Evolutionary conservation across 345 rosid species (phyloP).

Genomic region (Gossypium australe): DNA sequence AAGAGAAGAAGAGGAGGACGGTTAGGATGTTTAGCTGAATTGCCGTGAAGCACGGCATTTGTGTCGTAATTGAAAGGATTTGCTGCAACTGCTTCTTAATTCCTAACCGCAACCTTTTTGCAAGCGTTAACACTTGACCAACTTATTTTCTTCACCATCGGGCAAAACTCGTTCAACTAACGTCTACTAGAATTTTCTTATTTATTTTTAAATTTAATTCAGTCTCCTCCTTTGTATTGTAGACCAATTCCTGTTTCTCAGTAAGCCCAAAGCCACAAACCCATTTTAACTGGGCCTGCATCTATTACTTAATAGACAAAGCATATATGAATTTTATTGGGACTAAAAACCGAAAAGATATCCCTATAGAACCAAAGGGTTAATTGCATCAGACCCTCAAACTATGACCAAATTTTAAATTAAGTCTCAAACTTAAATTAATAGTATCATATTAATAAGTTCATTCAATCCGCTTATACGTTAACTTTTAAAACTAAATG

Average conservation of each 20-base stretch:
- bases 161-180: neutral
- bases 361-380: no score
- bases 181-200: neutral
- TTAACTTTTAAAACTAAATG: no score
- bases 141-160: neutral
- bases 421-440: no score
- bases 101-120: neutral
- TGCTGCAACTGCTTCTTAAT: neutral
- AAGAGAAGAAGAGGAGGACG: conserved; percentile 5
- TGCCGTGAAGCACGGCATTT: conserved; percentile 17
- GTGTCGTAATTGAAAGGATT: neutral
- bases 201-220: neutral
- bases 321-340: neutral
- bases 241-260: neutral
- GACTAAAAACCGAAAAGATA: neutral
- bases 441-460: no score
- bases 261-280: neutral
- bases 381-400: no score
- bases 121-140: neutral
- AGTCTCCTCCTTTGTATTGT: neutral
- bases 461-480: no score
- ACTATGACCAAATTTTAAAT: no score
- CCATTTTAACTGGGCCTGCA: neutral
- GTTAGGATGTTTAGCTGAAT: conserved; percentile 11
- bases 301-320: neutral